Percentiles rank a stretch among this genome's conserved stretches.
Evolutionary conservation across 768 basidiomycete species (phyloP).

Genomic region (Xerocomus spinulosus): DNA sequence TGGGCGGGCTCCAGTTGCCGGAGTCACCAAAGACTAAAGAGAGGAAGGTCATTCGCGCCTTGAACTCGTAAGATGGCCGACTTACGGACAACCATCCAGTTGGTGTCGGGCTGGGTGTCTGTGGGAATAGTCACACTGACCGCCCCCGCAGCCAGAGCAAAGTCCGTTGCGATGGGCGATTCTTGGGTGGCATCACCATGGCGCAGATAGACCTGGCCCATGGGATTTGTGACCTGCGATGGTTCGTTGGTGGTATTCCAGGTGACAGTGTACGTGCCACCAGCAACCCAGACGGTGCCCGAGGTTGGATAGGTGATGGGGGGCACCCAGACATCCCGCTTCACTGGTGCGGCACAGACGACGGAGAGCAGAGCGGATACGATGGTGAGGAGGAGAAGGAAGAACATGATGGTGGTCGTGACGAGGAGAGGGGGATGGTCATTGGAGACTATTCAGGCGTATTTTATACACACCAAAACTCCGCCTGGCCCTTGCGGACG

Average conservation of each 20-base stretch:
- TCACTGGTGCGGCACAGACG: constrained; percentile 27
- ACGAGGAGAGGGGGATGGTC: constrained; percentile 2
- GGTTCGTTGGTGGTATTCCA: constrained; percentile 45
- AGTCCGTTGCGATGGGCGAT: constrained; percentile 36
- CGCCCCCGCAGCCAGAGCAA: constrained; percentile 34
- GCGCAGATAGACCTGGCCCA: constrained; percentile 42
- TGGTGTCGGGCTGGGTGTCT: constrained; percentile 30
- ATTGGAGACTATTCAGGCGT: background rate
- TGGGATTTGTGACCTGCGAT: constrained; percentile 43
- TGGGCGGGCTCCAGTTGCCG: constrained; percentile 43
- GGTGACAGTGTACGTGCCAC: constrained; percentile 37
- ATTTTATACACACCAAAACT: constrained; percentile 14
- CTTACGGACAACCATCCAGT: constrained; percentile 46
- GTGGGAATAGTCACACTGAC: constrained; percentile 39
- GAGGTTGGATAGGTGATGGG: constrained; percentile 35
- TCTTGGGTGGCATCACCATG: constrained; percentile 27
- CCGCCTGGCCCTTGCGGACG: background rate
- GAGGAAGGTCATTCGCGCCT: background rate
- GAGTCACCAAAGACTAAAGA: constrained; percentile 50
- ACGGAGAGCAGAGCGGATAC: constrained; percentile 22
- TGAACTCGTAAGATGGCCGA: constrained; percentile 4
- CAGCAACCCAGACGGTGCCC: constrained; percentile 39
- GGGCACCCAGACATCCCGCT: constrained; percentile 49
- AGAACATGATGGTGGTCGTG: constrained; percentile 22
- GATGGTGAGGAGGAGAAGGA: constrained; percentile 15